phyloP scores from a whole-genome alignment of 2,329 filamentous ascomycete genomes.

The Alternaria gaisen region DNA sequence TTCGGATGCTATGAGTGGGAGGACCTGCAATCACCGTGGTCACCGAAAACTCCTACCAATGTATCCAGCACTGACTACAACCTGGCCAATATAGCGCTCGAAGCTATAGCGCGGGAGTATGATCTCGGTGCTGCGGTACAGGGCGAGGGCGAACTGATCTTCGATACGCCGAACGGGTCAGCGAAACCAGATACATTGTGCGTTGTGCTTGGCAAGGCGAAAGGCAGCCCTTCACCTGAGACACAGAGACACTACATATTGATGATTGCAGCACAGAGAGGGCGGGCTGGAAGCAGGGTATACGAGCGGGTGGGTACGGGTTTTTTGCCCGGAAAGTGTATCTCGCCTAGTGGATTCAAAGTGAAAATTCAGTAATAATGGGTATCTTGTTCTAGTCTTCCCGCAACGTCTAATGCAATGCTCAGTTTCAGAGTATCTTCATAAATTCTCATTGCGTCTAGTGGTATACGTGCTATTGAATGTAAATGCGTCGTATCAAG shows the following conservation, averaged over 20 bases:
- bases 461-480: slow-evolving; percentile 13
- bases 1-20: slow-evolving; percentile 25
- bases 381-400: background rate
- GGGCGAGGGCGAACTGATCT: background rate
- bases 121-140: background rate
- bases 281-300: background rate
- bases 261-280: background rate
- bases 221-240: background rate
- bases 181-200: background rate
- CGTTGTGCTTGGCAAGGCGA: slow-evolving; percentile 7
- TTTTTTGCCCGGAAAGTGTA: slow-evolving; percentile 6
- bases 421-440: background rate
- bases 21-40: slow-evolving; percentile 10
- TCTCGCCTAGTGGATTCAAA: background rate
- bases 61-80: background rate
- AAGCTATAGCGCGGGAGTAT: slow-evolving; percentile 2
- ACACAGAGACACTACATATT: background rate
- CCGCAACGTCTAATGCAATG: background rate
- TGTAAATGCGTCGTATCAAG: background rate
- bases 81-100: background rate
- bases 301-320: slow-evolving; percentile 5
- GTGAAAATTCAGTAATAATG: slow-evolving; percentile 2
- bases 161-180: slow-evolving; percentile 3
- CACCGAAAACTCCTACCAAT: background rate
- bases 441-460: slow-evolving; percentile 5